Conservation (phyloP, 1,284 basidiomycete genomes). For the Moesziomyces globuligerus region DNA sequence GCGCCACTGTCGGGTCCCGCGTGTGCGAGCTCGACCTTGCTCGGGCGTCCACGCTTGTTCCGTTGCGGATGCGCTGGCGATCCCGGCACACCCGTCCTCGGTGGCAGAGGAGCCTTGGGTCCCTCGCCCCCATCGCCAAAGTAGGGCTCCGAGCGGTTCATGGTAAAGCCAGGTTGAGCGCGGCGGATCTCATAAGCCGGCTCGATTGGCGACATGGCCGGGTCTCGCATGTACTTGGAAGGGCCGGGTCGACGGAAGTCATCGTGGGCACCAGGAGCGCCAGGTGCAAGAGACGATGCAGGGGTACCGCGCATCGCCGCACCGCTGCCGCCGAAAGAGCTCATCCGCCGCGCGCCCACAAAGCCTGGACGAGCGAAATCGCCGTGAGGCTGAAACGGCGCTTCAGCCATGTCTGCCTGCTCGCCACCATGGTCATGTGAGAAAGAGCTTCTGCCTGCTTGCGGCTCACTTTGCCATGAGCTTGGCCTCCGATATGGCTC, state of each 20-base stretch:
- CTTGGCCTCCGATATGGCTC: constrained; percentile 15
- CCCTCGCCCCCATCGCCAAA: constrained; percentile 8
- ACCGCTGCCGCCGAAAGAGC: constrained; percentile 9
- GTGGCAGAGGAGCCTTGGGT: constrained; percentile 19
- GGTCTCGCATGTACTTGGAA: constrained; percentile 14
- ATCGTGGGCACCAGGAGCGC: constrained; percentile 13
- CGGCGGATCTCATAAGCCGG: constrained; percentile 25
- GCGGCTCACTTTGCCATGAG: constrained; percentile 24
- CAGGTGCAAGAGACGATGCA: not conserved
- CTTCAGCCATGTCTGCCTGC: constrained; percentile 4
- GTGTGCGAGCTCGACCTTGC: constrained; percentile 35
- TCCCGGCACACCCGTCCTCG: constrained; percentile 6
- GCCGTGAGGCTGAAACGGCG: constrained; percentile 13
- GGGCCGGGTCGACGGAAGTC: constrained; percentile 36
- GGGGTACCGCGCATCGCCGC: not conserved
- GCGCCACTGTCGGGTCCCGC: constrained; percentile 6
- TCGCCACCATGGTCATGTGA: constrained; percentile 7
- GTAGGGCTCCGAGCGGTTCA: constrained; percentile 17
- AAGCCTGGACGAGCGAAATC: constrained; percentile 5
- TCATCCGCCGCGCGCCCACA: constrained; percentile 19
- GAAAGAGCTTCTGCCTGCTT: constrained; percentile 5
- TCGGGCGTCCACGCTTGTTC: constrained; percentile 43
- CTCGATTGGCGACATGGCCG: constrained; percentile 20
- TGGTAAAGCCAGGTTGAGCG: constrained; percentile 11
- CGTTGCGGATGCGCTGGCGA: constrained; percentile 27